phyloP scores from a whole-genome alignment of 2,329 filamentous ascomycete species.

The Mariannaea elegans region DNA sequence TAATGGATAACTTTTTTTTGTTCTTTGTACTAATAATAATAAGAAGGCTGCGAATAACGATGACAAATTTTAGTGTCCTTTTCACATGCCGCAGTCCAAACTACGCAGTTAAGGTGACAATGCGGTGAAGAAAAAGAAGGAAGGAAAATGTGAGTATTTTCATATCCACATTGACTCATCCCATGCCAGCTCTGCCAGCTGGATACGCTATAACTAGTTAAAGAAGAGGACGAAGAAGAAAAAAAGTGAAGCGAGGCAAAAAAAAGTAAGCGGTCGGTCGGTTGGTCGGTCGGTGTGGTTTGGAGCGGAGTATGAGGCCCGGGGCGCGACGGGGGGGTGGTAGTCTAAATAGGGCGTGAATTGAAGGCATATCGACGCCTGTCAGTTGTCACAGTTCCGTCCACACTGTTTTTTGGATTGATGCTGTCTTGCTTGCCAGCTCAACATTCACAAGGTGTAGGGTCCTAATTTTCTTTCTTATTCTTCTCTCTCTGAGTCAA shows the following conservation, averaged over 20 bases:
- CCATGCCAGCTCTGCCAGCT: background rate
- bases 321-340: too few species aligned
- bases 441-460: background rate
- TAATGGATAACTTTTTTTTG: background rate
- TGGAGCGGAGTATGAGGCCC: too few species aligned
- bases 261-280: background rate
- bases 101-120: background rate
- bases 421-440: constrained; percentile 5
- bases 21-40: background rate
- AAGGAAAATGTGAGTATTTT: too few species aligned
- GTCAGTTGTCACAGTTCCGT: constrained; percentile 3
- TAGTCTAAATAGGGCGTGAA: background rate
- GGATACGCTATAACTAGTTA: background rate
- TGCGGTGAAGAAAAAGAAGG: constrained; percentile 11
- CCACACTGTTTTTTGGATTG: constrained; percentile 6
- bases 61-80: too few species aligned
- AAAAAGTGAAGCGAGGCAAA: constrained; percentile 17
- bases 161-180: background rate
- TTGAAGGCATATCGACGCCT: background rate
- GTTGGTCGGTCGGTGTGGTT: background rate
- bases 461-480: too few species aligned
- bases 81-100: too few species aligned
- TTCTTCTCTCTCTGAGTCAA: background rate
- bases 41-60: too few species aligned
- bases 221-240: background rate